phyloP scores from a whole-genome alignment of 345 rosid species.

The Brassica rapa region DNA sequence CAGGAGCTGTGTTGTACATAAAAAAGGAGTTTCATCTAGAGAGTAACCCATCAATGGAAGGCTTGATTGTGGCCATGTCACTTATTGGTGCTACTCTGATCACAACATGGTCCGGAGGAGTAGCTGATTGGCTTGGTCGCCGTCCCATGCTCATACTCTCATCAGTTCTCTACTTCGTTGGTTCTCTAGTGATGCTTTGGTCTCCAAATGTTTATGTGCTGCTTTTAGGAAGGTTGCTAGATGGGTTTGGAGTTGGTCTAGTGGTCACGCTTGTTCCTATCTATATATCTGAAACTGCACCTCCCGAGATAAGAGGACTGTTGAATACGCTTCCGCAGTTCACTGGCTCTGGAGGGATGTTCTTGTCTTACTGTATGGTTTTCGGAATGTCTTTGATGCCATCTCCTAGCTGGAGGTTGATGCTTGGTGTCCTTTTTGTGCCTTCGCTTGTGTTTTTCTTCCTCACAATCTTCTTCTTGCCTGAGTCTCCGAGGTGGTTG shows the following conservation, averaged over 20 bases:
- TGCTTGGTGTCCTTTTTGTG: constrained; percentile 89
- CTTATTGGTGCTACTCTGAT: constrained; percentile 90
- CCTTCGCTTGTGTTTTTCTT: constrained; percentile 72
- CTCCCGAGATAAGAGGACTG: constrained; percentile 85
- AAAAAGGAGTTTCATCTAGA: constrained; percentile 80
- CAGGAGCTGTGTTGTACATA: constrained; percentile 92
- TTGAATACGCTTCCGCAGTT: constrained; percentile 96
- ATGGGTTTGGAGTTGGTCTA: constrained; percentile 92
- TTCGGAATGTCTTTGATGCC: constrained; percentile 79
- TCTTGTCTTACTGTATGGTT: constrained; percentile 85
- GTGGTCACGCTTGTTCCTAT: constrained; percentile 88
- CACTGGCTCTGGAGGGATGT: constrained; percentile 93
- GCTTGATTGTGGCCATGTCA: constrained; percentile 88
- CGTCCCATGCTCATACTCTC: constrained; percentile 85
- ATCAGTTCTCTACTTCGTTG: constrained; percentile 65
- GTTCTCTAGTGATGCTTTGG: constrained; percentile 90
- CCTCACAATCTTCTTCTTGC: constrained; percentile 70
- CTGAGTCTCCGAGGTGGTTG: constrained; percentile 98
- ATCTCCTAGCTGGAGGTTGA: constrained; percentile 90
- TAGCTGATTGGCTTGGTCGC: constrained; percentile 86
- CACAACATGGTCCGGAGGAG: constrained; percentile 82
- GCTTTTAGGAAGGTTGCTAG: constrained; percentile 86
- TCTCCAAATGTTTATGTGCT: constrained; percentile 84
- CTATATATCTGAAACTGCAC: constrained; percentile 95
- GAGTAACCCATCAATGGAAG: constrained; percentile 75